Evolutionary conservation across 176 grass and related monocot genomes (phyloP).

Genomic region (Musa schizocarpa): DNA sequence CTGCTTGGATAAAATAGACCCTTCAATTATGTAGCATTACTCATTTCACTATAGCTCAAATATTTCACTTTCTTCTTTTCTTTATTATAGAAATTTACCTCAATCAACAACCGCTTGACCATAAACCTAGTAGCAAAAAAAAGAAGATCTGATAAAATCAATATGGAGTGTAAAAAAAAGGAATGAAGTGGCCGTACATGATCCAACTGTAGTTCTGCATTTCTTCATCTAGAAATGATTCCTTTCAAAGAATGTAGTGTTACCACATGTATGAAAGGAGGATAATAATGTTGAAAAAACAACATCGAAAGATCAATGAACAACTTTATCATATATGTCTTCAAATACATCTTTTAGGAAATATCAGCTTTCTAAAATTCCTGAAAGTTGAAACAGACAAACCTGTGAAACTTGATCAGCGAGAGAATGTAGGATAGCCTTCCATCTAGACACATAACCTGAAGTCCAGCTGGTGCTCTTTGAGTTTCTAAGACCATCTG

Average conservation of each 20-base stretch:
- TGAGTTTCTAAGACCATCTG: slow-evolving; percentile 48
- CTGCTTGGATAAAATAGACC: too few species aligned
- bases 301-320: neutral
- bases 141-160: too few species aligned
- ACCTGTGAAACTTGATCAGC: slow-evolving; percentile 98
- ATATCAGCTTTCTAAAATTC: neutral
- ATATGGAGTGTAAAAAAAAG: too few species aligned
- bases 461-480: slow-evolving; percentile 76
- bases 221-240: neutral
- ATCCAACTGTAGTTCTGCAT: neutral
- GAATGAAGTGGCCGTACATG: neutral
- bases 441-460: slow-evolving; percentile 64
- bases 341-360: neutral
- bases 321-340: too few species aligned
- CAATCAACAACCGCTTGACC: too few species aligned
- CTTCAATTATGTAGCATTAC: too few species aligned
- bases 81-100: too few species aligned
- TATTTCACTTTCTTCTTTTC: too few species aligned
- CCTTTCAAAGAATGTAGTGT: neutral
- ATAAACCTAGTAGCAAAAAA: too few species aligned
- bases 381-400: slow-evolving; percentile 2
- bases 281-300: neutral
- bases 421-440: slow-evolving; percentile 77
- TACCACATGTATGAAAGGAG: neutral
- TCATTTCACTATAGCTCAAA: too few species aligned